A percentile compares a stretch with the other conserved stretches of the same genome.
phyloP scores from a whole-genome alignment of 768 basidiomycete genomes.

The Termitomyces sp. region DNA sequence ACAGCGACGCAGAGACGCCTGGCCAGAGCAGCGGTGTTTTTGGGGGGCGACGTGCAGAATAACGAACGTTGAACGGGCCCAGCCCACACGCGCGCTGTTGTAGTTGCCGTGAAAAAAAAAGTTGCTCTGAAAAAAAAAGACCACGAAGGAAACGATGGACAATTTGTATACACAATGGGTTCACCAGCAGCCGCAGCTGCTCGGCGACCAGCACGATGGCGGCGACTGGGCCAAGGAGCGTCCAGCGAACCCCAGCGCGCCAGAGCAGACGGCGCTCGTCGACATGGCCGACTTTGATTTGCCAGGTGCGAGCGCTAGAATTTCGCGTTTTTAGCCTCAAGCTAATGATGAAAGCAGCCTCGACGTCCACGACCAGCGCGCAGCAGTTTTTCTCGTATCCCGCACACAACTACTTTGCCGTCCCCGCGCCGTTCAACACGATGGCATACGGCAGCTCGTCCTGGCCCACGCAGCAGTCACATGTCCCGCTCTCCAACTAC shows the following conservation, averaged over 20 bases:
- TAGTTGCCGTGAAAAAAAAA: conserved; percentile 33
- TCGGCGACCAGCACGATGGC: conserved; percentile 35
- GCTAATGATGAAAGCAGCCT: conserved; percentile 15
- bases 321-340: conserved; percentile 1
- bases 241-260: conserved; percentile 16
- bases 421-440: conserved; percentile 49
- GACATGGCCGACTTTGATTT: conserved; percentile 48
- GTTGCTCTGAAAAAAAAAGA: conserved; percentile 27
- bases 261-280: conserved; percentile 21
- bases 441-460: conserved; percentile 54
- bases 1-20: conserved; percentile 12
- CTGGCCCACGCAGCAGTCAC: conserved; percentile 40
- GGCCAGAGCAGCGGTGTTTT: conserved; percentile 18
- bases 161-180: conserved; percentile 46
- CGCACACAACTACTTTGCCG: conserved; percentile 36
- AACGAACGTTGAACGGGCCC: conserved; percentile 15
- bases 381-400: conserved; percentile 41
- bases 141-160: conserved; percentile 35
- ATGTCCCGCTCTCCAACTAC: conserved; percentile 68
- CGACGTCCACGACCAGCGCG: conserved; percentile 36
- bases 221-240: conserved; percentile 48
- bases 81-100: conserved; percentile 14
- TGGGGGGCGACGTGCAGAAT: conserved; percentile 24
- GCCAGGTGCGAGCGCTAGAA: conserved; percentile 31
- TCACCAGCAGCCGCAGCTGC: conserved; percentile 31